phyloP scores from a whole-genome alignment of 352 stramenopile genomes.

The Thraustotheca clavata region DNA sequence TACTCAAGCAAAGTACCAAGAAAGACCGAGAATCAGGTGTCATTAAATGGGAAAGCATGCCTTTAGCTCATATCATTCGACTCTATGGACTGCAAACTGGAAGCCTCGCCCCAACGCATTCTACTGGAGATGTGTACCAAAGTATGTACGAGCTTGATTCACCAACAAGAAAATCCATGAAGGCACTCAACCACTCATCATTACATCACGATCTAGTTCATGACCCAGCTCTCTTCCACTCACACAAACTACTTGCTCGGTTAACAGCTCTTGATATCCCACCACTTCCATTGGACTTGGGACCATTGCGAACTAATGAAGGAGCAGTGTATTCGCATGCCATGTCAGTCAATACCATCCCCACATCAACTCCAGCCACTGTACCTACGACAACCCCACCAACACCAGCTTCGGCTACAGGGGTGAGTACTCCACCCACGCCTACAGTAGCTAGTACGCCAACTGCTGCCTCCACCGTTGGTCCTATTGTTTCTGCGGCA shows the following conservation, averaged over 20 bases:
- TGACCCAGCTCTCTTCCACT: constrained; percentile 68
- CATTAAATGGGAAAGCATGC: constrained; percentile 46
- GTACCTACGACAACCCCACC: background rate
- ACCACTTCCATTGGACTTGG: constrained; percentile 86
- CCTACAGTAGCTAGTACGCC: background rate
- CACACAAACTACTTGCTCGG: constrained; percentile 82
- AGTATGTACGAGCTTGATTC: constrained; percentile 27
- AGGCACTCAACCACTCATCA: constrained; percentile 35
- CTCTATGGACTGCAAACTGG: constrained; percentile 60
- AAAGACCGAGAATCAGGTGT: background rate
- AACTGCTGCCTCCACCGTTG: background rate
- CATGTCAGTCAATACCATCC: constrained; percentile 43
- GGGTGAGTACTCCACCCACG: background rate
- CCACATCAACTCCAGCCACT: background rate
- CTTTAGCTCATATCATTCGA: constrained; percentile 61
- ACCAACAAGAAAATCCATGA: constrained; percentile 43
- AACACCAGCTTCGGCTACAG: background rate
- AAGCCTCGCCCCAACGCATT: too few species aligned
- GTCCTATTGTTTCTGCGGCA: background rate
- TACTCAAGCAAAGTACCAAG: constrained; percentile 5
- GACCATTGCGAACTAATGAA: constrained; percentile 60
- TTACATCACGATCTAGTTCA: constrained; percentile 70
- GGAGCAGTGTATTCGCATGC: constrained; percentile 66
- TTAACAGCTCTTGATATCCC: constrained; percentile 89
- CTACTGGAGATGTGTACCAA: background rate